phyloP scores from a whole-genome alignment of 2,329 filamentous ascomycete genomes.

The Venturia asperata region DNA sequence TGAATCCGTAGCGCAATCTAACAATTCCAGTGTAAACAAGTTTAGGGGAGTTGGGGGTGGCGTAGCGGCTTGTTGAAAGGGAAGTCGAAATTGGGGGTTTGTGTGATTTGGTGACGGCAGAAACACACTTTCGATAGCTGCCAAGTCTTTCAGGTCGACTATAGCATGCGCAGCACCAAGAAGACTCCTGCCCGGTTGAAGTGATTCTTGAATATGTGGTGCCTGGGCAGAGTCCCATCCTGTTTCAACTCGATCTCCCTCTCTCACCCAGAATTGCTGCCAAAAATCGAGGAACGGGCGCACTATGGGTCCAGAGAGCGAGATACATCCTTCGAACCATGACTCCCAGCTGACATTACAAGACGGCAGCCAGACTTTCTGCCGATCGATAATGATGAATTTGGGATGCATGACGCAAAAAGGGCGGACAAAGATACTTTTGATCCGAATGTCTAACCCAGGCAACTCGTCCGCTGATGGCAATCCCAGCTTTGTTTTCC shows the following conservation, averaged over 20 bases:
- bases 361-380: constrained; percentile 62
- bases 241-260: background rate
- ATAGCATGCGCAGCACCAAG: constrained; percentile 11
- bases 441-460: constrained; percentile 62
- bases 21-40: constrained; percentile 52
- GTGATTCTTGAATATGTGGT: background rate
- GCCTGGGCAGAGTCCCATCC: background rate
- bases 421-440: constrained; percentile 71
- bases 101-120: constrained; percentile 68
- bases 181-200: background rate
- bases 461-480: constrained; percentile 48
- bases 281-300: constrained; percentile 60
- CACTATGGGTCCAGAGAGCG: constrained; percentile 57
- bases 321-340: constrained; percentile 77
- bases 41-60: constrained; percentile 63
- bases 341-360: constrained; percentile 82
- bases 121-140: constrained; percentile 49
- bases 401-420: constrained; percentile 88
- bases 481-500: constrained; percentile 56
- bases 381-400: constrained; percentile 66
- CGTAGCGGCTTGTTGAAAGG: constrained; percentile 41
- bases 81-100: constrained; percentile 57
- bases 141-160: background rate
- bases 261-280: constrained; percentile 54
- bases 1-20: constrained; percentile 49